Percentiles rank a stretch among this genome's conserved stretches.
phyloP scores from a whole-genome alignment of 1,139 yeast genomes.

The Candida sp. region DNA sequence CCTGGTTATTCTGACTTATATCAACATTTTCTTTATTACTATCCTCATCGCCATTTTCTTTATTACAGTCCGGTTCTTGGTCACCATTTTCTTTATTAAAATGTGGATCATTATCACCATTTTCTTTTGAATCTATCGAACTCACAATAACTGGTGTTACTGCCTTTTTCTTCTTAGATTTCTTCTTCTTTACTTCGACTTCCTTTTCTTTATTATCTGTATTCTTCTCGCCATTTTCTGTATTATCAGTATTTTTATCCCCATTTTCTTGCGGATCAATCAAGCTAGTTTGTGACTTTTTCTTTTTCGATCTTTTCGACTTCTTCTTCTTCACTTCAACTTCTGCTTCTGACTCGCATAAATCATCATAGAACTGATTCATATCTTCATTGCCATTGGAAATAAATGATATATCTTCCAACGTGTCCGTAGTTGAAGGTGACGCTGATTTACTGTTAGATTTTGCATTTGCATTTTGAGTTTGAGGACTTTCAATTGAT shows the following conservation, averaged over 20 bases:
- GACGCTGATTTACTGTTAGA: neutral
- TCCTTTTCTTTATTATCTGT: too few species aligned
- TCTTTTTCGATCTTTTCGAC: slow-evolving; percentile 4
- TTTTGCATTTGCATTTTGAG: neutral
- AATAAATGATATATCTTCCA: neutral
- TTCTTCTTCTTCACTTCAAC: neutral
- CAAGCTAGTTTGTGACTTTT: slow-evolving; percentile 8
- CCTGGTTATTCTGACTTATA: neutral
- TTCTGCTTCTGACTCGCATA: neutral
- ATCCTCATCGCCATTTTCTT: too few species aligned
- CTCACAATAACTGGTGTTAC: too few species aligned
- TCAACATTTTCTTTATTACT: slow-evolving; percentile 7
- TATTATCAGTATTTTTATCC: slow-evolving; percentile 7
- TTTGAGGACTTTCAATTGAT: neutral
- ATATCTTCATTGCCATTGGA: neutral
- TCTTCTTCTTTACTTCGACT: neutral
- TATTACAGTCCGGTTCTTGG: too few species aligned
- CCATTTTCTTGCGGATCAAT: neutral
- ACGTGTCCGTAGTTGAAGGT: neutral
- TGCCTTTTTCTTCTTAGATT: slow-evolving; percentile 7
- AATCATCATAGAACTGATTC: neutral
- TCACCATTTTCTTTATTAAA: too few species aligned
- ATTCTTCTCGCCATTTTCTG: slow-evolving; percentile 1
- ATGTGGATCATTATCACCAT: slow-evolving; percentile 8
- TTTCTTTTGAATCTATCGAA: neutral